These are phyloP conservation scores for Xylaria sp. DNA, from an alignment of 2,329 filamentous ascomycete genomes.

Conservation along the genomic window DNA sequence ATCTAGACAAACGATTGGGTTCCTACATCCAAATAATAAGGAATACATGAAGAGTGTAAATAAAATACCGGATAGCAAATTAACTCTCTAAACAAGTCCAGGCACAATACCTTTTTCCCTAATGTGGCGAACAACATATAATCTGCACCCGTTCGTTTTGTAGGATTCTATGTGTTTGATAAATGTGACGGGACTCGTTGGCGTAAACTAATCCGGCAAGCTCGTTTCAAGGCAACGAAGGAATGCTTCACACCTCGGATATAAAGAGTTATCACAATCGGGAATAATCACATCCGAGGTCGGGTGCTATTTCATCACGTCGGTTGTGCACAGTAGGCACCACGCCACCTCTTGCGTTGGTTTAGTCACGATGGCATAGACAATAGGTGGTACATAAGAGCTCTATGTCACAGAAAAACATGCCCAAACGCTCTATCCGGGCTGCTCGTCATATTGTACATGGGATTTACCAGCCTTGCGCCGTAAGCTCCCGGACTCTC, in stretches of 20 bases:
- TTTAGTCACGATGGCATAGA: not conserved
- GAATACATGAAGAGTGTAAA: conserved; percentile 25
- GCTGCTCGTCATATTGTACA: conserved; percentile 37
- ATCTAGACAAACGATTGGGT: conserved; percentile 17
- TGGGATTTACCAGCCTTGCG: conserved; percentile 76
- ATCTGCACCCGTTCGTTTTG: not conserved
- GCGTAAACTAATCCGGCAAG: conserved; percentile 14
- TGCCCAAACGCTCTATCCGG: conserved; percentile 15
- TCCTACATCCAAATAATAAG: conserved; percentile 33
- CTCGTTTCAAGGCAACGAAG: conserved; percentile 4
- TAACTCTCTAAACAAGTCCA: not conserved
- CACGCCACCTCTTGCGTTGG: not conserved
- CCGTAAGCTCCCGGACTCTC: conserved; percentile 75
- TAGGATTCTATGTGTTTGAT: conserved; percentile 15
- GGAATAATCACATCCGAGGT: not conserved
- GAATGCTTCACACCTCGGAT: not conserved
- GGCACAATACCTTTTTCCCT: not conserved
- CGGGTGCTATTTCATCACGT: not conserved
- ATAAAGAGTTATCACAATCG: no score
- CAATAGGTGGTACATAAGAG: conserved; percentile 32
- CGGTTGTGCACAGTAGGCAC: not conserved
- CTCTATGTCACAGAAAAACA: conserved; percentile 28
- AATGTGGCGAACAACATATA: not conserved
- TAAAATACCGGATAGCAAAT: not conserved
- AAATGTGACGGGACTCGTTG: not conserved